Evolutionary conservation across 345 rosid species (phyloP), one percentile per base, ranked within the genome.

Genomic region (Salix caprea): DNA sequence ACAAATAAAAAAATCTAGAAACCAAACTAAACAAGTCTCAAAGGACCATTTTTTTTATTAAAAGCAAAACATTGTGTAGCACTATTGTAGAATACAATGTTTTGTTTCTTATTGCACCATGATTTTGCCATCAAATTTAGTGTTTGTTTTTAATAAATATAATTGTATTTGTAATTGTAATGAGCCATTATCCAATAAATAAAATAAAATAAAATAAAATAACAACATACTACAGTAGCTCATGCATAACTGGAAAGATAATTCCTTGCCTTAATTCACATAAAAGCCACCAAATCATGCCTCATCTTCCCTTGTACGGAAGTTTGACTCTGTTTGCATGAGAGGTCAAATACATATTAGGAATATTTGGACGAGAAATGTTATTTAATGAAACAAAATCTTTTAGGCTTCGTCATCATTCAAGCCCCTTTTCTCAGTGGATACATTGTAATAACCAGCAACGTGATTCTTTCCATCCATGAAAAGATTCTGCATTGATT

Each of bases 381-480:
- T 34, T 26, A 24, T 56, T 56, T 66, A 54, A 66, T 72, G 32
- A 58, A 69, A 44, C 60, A 30, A 77, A 70, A 65, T 70, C 70
- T 67, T 37, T 14, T 1, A 69, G 65, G 40, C 62, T 70, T 77
- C 44, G 24, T 28, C 78, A 72, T 54, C 78, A 23, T 36, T 76
- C 74, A 30, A 50, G 67, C 69, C 40, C 61, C 52, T 76, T 26
- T 56, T 56, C 24, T 32, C 77, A 32, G 21, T 44, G 67, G 24
- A 80, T 70, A 64, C 71, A 34, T 60, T 69, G 39, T 26, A 71
- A 67, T 74, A 21, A 74, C 32, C 52, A 61, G 19, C 70, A 21
- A n/a, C 26, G 50, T 19, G 84, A 82, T 85, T 75, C 19, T 75
- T 83, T 65, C 83, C 86, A 77, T 82, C 70, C 40, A 69, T 77